Percentiles rank a stretch among this genome's conserved stretches.
Evolutionary conservation across 2,329 filamentous ascomycete species (phyloP).

Genomic region (Trichophyton schoenleinii): DNA sequence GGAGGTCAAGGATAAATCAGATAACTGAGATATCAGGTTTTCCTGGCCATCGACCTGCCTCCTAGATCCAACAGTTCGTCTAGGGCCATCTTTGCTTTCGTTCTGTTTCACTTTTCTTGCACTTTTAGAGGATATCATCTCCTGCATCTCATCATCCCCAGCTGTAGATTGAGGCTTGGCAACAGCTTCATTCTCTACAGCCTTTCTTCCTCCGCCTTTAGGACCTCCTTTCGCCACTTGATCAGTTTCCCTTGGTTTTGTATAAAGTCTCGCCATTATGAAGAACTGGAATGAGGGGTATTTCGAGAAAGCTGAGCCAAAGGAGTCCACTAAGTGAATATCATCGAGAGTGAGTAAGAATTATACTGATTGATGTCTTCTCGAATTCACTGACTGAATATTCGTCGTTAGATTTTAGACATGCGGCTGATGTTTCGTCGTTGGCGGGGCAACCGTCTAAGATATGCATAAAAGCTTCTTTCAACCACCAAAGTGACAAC

Average conservation of each 20-base stretch:
- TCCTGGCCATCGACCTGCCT: not conserved
- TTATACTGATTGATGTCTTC: not conserved
- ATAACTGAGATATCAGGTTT: not conserved
- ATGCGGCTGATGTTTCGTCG: not conserved
- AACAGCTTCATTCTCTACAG: not conserved
- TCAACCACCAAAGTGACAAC: not conserved
- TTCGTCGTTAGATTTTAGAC: not conserved
- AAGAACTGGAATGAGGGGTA: not conserved
- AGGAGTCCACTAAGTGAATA: not conserved
- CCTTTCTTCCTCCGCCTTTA: not conserved
- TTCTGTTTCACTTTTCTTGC: not conserved
- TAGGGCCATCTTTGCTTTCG: not conserved
- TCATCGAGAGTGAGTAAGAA: not conserved
- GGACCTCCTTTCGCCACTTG: not conserved
- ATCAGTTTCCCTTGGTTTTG: not conserved
- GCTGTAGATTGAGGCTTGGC: not conserved
- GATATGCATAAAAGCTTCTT: not conserved
- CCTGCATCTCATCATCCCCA: not conserved
- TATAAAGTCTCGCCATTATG: not conserved
- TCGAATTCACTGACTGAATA: not conserved
- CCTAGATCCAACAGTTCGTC: not conserved
- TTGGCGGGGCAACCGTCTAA: not conserved
- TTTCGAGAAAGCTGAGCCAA: not conserved
- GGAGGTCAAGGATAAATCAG: not conserved
- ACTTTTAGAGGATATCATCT: not conserved